Base-by-base conservation (phyloP, 2,329 filamentous ascomycete genomes). In the Mycosphaerella sp. region DNA sequence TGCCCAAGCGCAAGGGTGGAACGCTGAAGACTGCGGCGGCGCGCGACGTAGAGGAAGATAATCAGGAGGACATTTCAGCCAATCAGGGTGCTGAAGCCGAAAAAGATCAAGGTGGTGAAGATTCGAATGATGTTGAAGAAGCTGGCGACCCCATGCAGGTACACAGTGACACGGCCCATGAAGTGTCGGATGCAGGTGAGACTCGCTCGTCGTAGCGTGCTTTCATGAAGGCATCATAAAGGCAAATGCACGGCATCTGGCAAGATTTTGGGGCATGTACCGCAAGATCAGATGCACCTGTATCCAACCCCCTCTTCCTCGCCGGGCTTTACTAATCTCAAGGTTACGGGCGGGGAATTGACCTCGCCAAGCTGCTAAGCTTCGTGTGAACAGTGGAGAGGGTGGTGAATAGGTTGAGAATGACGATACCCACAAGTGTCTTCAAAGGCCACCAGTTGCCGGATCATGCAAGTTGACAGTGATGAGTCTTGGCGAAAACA, bases 1-100 rank as follows among this genome's bases (percentile, higher is more conserved):
- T 98, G 62, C 93, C 93, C 0, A 90, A 89, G 72, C 78, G 93
- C 58, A 98, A 98, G 70, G 89, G 89, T 0, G 89, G 86, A 0
- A 80, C 78, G 51, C 67, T 95, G 62, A 88, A 64, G 48, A 44
- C 9, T 29, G 26, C 21, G 21, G 21, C 12, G 14, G 21, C 12
- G 14, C 14, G 34, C 9, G 44, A 48, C 9, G 39, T 11, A n/a
- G 51, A 39, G 8, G 34, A 48, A 11, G 59, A 54, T 38, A 54
- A 39, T 8, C 54, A 60, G 8, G 57, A 56, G 9, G 58, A 54
- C 14, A 55, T 46, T 21, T 50, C 53, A 23, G 42, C 34, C 4
- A 53, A 59, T 14, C 36, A 38, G 29, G 54, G 39, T 12, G 53
- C 31, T 41, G 46, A 49, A 17, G 14, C 11, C 11, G 36, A 41